phyloP scores from a whole-genome alignment of 1,139 yeast genomes.

The Candida sp. region DNA sequence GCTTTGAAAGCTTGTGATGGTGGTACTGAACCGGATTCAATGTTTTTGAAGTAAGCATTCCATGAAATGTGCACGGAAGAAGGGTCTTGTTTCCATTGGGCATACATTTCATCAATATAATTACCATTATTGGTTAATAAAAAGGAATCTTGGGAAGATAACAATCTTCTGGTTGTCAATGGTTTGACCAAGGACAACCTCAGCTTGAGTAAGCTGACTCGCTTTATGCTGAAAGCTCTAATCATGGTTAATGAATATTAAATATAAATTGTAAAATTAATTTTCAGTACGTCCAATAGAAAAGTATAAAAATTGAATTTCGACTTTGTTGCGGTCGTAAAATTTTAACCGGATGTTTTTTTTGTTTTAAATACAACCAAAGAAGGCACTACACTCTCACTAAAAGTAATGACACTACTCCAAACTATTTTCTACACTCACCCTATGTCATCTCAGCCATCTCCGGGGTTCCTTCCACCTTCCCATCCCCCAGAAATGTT shows the following conservation, averaged over 20 bases:
- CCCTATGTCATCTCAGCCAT: no score
- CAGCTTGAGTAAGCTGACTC: neutral
- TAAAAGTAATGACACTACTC: no score
- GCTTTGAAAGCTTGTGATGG: slow-evolving; percentile 79
- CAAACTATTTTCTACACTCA: no score
- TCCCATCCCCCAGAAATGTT: no score
- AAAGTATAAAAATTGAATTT: neutral
- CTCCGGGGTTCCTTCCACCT: no score
- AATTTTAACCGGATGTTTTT: no score
- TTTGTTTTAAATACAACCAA: no score
- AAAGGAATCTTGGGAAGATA: slow-evolving; percentile 54
- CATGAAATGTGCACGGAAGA: slow-evolving; percentile 90
- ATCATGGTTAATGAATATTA: neutral
- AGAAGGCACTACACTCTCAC: no score
- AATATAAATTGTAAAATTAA: neutral
- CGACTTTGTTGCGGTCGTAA: neutral
- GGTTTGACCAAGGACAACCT: neutral
- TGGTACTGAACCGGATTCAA: slow-evolving; percentile 66
- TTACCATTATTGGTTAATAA: slow-evolving; percentile 83
- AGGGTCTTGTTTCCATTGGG: slow-evolving; percentile 92
- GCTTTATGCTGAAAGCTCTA: slow-evolving; percentile 1
- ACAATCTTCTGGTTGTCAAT: neutral
- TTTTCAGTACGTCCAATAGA: neutral
- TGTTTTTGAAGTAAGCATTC: slow-evolving; percentile 93
- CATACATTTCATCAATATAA: slow-evolving; percentile 97